phyloP scores from a whole-genome alignment of 2,329 filamentous ascomycete genomes.

The Emergomyces orientalis region DNA sequence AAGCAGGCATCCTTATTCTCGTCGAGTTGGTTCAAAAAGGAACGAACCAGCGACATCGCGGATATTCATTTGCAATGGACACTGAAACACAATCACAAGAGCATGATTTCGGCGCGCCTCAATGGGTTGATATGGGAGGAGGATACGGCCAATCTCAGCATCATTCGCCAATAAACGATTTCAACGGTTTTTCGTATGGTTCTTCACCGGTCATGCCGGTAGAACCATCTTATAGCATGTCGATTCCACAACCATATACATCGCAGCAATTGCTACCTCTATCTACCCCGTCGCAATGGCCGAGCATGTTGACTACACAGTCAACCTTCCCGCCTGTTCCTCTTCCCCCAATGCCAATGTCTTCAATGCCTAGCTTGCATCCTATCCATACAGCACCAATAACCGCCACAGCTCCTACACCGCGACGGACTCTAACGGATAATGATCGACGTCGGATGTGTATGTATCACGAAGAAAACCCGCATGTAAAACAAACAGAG shows the following conservation, averaged over 20 bases:
- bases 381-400: constrained; percentile 39
- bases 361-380: constrained; percentile 42
- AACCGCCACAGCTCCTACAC: constrained; percentile 42
- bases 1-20: background rate
- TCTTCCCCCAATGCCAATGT: constrained; percentile 40
- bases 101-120: constrained; percentile 36
- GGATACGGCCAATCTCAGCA: constrained; percentile 49
- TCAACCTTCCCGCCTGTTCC: constrained; percentile 54
- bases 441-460: constrained; percentile 90
- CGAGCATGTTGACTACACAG: constrained; percentile 70
- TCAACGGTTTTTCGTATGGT: constrained; percentile 54
- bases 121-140: constrained; percentile 38
- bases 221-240: constrained; percentile 46
- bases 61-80: constrained; percentile 28
- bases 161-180: constrained; percentile 62
- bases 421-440: constrained; percentile 80
- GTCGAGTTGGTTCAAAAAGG: background rate
- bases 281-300: constrained; percentile 67
- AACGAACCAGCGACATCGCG: background rate
- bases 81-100: constrained; percentile 38
- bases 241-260: constrained; percentile 48
- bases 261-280: constrained; percentile 56
- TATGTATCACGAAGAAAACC: constrained; percentile 82
- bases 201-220: constrained; percentile 53
- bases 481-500: constrained; percentile 85